Evolutionary conservation across 352 stramenopile species (phyloP), one percentile per base, ranked within the genome.

Genomic region (Phytophthora chlamydospora): DNA sequence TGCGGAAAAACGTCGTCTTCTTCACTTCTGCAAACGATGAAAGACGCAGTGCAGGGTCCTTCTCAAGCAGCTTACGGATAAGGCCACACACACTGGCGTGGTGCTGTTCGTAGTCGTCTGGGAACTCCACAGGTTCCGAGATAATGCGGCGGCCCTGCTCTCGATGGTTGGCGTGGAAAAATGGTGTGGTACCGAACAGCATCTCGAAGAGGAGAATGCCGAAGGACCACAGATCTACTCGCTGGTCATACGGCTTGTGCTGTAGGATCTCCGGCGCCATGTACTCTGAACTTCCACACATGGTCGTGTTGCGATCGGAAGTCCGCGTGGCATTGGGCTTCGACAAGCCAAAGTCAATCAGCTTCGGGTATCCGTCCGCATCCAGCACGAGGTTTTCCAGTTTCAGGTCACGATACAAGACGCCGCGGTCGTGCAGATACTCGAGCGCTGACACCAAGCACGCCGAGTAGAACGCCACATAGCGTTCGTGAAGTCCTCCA

Each of bases 391-490:
- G 65, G 66, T 97, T 96, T 58, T 97, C 89, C 24, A 93, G 75
- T 71, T 97, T 96, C 14, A 97, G 66, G 45, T 96, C 89, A 9
- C 89, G 81, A 70, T 95, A 97, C 39, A 91, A 65, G 40, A 93
- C 61, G 27, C 78, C 64, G 57, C 59, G 50, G 13, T 50, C 56
- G 57, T 93, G 85, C 42, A 95, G 35, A 68, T 86, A 89, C 40
- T 97, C 81, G 31, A 99, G 90, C 10, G 96, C 96, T 5, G 93
- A 73, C 17, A 95, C 80, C 29, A 99, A 90, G 70, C 98, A 97
- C 1, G 95, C 95, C 1, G 91, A 80, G 73, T 99, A 99, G 74
- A 99, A 99, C 10, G 79, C 80, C 2, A 86, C 90, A 55, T 92
- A 79, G 13, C 69, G 58, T 79, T 98, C 96, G 10, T 81, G 65